phyloP scores from a whole-genome alignment of 257 asterid genomes.

The Eustoma russellianum region DNA sequence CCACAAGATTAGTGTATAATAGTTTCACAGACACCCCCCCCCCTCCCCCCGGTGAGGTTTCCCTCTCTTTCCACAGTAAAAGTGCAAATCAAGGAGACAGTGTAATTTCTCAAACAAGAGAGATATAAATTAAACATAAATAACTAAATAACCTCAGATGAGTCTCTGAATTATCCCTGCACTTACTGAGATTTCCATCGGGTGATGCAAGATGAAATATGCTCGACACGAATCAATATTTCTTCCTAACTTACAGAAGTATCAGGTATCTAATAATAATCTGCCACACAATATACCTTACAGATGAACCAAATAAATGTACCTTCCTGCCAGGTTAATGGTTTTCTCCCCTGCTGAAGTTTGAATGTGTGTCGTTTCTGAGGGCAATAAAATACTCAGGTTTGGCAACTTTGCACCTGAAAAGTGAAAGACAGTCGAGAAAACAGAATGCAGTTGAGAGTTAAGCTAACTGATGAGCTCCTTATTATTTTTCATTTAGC shows the following conservation, averaged over 20 bases:
- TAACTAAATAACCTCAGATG: neutral
- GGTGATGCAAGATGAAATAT: neutral
- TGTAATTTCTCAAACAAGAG: too few relatives aligned
- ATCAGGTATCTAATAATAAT: neutral
- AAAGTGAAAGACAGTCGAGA: neutral
- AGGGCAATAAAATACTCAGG: slow-evolving; percentile 55
- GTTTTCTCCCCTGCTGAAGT: slow-evolving; percentile 57
- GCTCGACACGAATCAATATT: too few relatives aligned
- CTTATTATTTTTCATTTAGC: too few relatives aligned
- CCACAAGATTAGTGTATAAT: too few relatives aligned
- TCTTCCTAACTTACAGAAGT: neutral
- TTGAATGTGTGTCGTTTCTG: slow-evolving; percentile 52
- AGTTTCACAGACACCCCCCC: too few relatives aligned
- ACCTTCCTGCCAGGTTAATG: slow-evolving; percentile 75
- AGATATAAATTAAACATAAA: neutral
- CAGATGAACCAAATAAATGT: slow-evolving; percentile 1
- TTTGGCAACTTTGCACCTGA: slow-evolving; percentile 87
- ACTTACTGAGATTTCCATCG: neutral
- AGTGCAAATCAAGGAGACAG: too few relatives aligned
- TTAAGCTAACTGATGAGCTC: neutral
- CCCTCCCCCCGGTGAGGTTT: too few relatives aligned
- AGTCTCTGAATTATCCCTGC: neutral
- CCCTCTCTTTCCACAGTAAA: too few relatives aligned
- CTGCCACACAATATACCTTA: too few relatives aligned
- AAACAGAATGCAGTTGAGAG: neutral